A percentile compares a stretch with the other conserved stretches of the same genome.
These are phyloP conservation scores for Letharia lupina DNA, from an alignment of 495 filamentous ascomycete species.

Conservation along the genomic window DNA sequence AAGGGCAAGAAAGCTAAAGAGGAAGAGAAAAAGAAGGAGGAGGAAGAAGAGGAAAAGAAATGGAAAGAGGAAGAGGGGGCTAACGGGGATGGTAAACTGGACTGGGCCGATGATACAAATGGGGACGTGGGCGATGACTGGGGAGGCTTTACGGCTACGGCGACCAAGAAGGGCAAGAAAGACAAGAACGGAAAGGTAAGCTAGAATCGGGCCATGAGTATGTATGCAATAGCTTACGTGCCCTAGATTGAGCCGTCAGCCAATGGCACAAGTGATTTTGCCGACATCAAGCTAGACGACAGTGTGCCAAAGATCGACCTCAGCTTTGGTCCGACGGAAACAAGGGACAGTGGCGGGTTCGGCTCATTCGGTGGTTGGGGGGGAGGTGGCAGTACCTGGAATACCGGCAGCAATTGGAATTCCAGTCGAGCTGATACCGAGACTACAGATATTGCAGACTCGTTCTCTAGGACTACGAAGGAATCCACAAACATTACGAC, in stretches of 20 bases:
- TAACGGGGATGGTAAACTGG: slow-evolving; percentile 25
- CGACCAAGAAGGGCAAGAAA: slow-evolving; percentile 40
- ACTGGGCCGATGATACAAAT: slow-evolving; percentile 32
- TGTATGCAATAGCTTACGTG: neutral
- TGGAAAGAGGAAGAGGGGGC: slow-evolving; percentile 26
- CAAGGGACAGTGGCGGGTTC: slow-evolving; percentile 32
- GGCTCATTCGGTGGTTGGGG: slow-evolving; percentile 40
- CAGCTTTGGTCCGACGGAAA: slow-evolving; percentile 33
- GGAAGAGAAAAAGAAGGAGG: slow-evolving; percentile 30
- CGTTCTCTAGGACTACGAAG: slow-evolving; percentile 32
- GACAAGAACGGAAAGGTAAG: slow-evolving; percentile 44
- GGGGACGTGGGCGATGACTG: slow-evolving; percentile 32
- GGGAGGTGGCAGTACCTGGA: slow-evolving; percentile 32
- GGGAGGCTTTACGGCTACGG: slow-evolving; percentile 23
- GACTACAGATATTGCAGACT: slow-evolving; percentile 24
- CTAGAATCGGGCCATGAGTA: neutral
- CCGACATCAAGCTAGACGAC: slow-evolving; percentile 40
- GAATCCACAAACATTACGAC: slow-evolving; percentile 22
- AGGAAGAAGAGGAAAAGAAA: slow-evolving; percentile 28
- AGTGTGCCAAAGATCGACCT: slow-evolving; percentile 40
- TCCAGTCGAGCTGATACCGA: slow-evolving; percentile 25
- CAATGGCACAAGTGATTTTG: slow-evolving; percentile 31
- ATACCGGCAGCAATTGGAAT: slow-evolving; percentile 33
- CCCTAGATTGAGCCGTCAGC: slow-evolving; percentile 21
- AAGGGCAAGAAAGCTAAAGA: slow-evolving; percentile 32